Conservation (phyloP, 2,329 filamentous ascomycete genomes). For the Ramularia collo-cygni region DNA sequence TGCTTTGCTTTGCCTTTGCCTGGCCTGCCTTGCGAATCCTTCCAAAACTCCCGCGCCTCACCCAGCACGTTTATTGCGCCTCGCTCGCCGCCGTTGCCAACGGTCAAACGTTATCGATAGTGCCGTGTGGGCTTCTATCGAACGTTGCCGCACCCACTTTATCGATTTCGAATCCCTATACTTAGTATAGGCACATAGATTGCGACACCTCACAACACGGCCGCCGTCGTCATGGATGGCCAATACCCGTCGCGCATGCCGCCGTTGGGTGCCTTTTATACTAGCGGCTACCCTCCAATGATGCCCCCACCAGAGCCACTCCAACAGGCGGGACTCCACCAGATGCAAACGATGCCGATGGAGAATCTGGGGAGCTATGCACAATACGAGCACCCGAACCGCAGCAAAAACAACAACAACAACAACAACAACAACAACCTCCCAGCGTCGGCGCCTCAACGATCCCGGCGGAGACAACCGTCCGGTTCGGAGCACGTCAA, state of each 20-base stretch:
- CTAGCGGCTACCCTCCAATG: constrained; percentile 24
- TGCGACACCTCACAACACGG: constrained; percentile 5
- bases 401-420: no score
- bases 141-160: constrained; percentile 12
- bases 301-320: constrained; percentile 22
- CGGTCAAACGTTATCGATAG: constrained; percentile 11
- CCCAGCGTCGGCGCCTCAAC: constrained; percentile 19
- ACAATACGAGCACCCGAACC: constrained; percentile 26
- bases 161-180: no score
- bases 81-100: constrained; percentile 13
- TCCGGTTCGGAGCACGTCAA: constrained; percentile 65
- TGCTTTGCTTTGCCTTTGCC: no score
- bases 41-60: constrained; percentile 14
- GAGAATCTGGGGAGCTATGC: constrained; percentile 29
- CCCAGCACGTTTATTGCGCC: constrained; percentile 13
- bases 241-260: constrained; percentile 25
- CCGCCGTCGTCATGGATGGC: constrained; percentile 22
- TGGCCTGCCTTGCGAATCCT: constrained; percentile 10
- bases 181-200: constrained; percentile 16
- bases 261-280: constrained; percentile 25
- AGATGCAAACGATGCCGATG: constrained; percentile 27
- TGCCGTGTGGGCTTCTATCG: constrained; percentile 9
- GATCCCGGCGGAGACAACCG: constrained; percentile 24
- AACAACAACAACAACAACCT: no score
- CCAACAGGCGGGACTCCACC: constrained; percentile 21